These are phyloP conservation scores for Leccinellum albellum DNA, from an alignment of 768 basidiomycete genomes.

Conservation along the genomic window DNA sequence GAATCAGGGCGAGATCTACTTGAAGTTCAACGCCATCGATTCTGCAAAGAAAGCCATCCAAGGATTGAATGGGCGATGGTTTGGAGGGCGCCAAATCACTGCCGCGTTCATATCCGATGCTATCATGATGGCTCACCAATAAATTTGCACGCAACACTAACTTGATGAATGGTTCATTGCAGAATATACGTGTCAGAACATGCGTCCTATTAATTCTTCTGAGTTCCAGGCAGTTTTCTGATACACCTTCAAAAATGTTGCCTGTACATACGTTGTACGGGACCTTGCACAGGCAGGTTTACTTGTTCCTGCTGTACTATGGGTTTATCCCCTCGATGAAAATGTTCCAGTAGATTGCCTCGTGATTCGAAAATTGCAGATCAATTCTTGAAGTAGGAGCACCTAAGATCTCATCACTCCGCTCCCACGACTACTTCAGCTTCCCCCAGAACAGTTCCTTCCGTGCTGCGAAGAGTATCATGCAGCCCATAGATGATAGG, in stretches of 20 bases:
- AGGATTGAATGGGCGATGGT: conserved; percentile 95
- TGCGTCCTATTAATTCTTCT: conserved; percentile 28
- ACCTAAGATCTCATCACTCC: conserved; percentile 5
- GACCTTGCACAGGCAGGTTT: conserved; percentile 38
- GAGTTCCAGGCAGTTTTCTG: conserved; percentile 30
- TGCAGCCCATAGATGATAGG: conserved; percentile 4
- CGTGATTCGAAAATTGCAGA: conserved; percentile 20
- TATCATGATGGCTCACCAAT: conserved; percentile 90
- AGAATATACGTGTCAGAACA: conserved; percentile 23
- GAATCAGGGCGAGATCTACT: conserved; percentile 89
- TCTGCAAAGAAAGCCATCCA: conserved; percentile 80
- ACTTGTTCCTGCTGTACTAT: conserved; percentile 28
- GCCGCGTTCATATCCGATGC: conserved; percentile 90
- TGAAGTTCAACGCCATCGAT: conserved; percentile 82
- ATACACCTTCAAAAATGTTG: conserved; percentile 28
- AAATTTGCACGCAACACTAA: conserved; percentile 26
- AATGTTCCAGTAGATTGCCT: conserved; percentile 32
- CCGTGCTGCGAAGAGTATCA: neutral
- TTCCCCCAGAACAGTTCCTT: neutral
- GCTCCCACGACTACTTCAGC: neutral
- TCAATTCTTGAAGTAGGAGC: conserved; percentile 20
- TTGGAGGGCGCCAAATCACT: conserved; percentile 86
- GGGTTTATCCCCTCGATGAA: conserved; percentile 33
- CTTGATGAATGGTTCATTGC: conserved; percentile 28
- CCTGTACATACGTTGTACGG: conserved; percentile 32